Evolutionary conservation across 495 filamentous ascomycete genomes (phyloP).

Genomic region (Schizothecium vesticola): DNA sequence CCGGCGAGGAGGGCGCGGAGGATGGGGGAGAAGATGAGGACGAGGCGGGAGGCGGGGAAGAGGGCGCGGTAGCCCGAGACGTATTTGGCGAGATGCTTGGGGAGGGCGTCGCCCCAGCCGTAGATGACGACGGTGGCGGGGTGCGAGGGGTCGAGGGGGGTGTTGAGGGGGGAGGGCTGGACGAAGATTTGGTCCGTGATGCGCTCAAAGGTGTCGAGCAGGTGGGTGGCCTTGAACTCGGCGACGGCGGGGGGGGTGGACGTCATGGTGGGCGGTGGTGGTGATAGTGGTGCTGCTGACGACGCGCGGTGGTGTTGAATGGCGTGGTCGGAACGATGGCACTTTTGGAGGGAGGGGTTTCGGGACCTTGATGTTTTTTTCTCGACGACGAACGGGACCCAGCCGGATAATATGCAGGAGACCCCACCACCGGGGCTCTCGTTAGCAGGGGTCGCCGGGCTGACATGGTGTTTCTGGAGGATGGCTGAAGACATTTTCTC

Average conservation of each 20-base stretch:
- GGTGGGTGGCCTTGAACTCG: background rate
- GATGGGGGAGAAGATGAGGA: conserved; percentile 47
- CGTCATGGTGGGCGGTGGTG: conserved; percentile 9
- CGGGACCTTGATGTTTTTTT: background rate
- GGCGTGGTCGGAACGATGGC: background rate
- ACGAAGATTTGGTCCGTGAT: conserved; percentile 29
- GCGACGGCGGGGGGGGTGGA: background rate
- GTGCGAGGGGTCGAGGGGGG: conserved; percentile 17
- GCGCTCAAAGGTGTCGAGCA: conserved; percentile 31
- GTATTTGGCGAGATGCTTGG: conserved; percentile 52
- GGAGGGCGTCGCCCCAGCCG: conserved; percentile 51
- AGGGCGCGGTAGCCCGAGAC: conserved; percentile 47
- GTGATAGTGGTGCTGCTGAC: background rate
- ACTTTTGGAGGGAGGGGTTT: background rate
- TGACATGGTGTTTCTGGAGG: background rate
- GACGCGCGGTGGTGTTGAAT: background rate
- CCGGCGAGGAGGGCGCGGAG: conserved; percentile 39
- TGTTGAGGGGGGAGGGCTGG: conserved; percentile 5
- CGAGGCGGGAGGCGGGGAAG: conserved; percentile 40
- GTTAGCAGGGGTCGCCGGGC: background rate
- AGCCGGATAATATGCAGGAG: background rate
- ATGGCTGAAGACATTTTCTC: background rate
- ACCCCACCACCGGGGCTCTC: background rate
- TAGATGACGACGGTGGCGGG: conserved; percentile 43
- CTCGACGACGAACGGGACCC: background rate